Conservation (phyloP, 2,329 filamentous ascomycete species). For the Sporothrix brunneoviolacea region DNA sequence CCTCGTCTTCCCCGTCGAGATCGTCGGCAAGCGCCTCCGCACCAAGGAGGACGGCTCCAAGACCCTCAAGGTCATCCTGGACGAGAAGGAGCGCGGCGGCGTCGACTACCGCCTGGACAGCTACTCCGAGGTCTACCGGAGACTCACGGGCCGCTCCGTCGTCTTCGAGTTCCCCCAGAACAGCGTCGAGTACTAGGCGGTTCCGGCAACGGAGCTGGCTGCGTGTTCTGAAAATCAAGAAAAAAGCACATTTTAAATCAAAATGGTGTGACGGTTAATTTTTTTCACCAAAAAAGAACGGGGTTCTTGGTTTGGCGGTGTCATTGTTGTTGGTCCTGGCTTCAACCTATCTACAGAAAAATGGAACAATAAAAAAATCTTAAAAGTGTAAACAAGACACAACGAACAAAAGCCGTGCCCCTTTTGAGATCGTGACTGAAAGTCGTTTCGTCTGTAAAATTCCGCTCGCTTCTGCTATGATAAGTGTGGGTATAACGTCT, state of each 20-base stretch:
- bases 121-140: conserved; percentile 99
- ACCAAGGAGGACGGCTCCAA: conserved; percentile 99
- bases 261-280: conserved; percentile 1
- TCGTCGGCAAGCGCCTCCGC: conserved; percentile 96
- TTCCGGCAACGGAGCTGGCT: too few species aligned
- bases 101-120: conserved; percentile 99
- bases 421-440: too few species aligned
- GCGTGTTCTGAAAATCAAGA: conserved; percentile 1
- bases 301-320: conserved; percentile 6
- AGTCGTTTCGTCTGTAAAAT: too few species aligned
- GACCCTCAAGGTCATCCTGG: conserved; percentile 96
- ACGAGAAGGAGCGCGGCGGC: conserved; percentile 99
- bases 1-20: conserved; percentile 99
- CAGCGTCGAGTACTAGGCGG: conserved; percentile 69
- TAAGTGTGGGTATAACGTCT: too few species aligned
- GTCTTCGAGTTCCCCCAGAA: conserved; percentile 97
- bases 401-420: too few species aligned
- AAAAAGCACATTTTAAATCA: neutral
- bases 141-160: conserved; percentile 91
- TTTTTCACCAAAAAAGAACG: neutral
- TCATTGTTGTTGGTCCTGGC: conserved; percentile 1
- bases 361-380: conserved; percentile 11
- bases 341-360: conserved; percentile 6
- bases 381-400: conserved; percentile 8
- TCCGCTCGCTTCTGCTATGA: too few species aligned